A percentile compares a stretch with the other conserved stretches of the same genome.
These are phyloP conservation scores for Candida vartiovaarae DNA, from an alignment of 805 yeast species.

Conservation along the genomic window DNA sequence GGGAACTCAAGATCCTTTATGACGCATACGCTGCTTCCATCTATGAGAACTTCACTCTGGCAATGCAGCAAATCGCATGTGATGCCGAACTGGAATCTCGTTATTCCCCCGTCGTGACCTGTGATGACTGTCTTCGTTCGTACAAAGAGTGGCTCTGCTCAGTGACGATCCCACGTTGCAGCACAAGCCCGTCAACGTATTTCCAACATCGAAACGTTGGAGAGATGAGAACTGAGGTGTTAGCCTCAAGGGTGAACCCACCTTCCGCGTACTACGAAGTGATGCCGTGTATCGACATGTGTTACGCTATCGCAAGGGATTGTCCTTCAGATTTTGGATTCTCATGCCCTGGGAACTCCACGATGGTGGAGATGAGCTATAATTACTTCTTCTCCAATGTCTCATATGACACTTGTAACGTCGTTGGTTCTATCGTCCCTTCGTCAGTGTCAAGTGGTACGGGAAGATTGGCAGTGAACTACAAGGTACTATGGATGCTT, in stretches of 20 bases:
- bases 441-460: too few species aligned
- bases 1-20: slow-evolving; percentile 40
- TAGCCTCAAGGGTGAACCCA: slow-evolving; percentile 50
- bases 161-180: slow-evolving; percentile 81
- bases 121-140: slow-evolving; percentile 62
- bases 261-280: slow-evolving; percentile 63
- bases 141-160: slow-evolving; percentile 89
- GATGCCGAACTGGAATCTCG: slow-evolving; percentile 56
- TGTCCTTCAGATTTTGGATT: slow-evolving; percentile 79
- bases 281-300: slow-evolving; percentile 78
- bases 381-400: slow-evolving; percentile 14
- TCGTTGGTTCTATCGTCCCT: slow-evolving; percentile 23
- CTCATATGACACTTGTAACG: slow-evolving; percentile 34
- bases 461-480: too few species aligned
- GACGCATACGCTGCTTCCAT: slow-evolving; percentile 53
- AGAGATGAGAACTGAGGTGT: slow-evolving; percentile 52
- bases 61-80: slow-evolving; percentile 72
- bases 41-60: slow-evolving; percentile 64
- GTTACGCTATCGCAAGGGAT: slow-evolving; percentile 70
- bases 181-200: slow-evolving; percentile 39
- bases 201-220: slow-evolving; percentile 40
- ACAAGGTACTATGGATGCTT: too few species aligned
- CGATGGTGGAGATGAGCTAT: slow-evolving; percentile 25
- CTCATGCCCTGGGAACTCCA: slow-evolving; percentile 49
- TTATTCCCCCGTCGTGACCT: slow-evolving; percentile 68